phyloP scores from a whole-genome alignment of 306 rosid genomes.

The Sophora flavescens region DNA sequence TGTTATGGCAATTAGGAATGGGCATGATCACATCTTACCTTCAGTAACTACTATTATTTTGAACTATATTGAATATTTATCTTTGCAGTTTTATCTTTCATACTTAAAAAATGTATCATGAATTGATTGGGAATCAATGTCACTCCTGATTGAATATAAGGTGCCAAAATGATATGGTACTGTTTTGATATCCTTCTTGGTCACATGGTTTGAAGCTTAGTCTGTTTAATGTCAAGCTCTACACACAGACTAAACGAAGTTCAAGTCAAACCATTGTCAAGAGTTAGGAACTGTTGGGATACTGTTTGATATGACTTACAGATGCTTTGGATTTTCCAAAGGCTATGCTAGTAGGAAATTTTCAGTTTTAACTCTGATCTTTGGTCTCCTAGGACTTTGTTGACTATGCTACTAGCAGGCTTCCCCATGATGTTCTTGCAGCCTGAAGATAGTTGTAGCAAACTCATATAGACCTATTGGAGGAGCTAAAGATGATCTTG shows the following conservation, averaged over 20 bases:
- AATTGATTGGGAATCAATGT: conserved; percentile 8
- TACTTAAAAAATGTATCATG: conserved; percentile 15
- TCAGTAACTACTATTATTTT: conserved; percentile 3
- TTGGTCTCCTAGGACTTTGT: conserved; percentile 55
- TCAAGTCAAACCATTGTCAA: conserved; percentile 41
- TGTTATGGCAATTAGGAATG: conserved; percentile 19
- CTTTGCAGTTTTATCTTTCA: conserved; percentile 12
- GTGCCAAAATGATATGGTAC: conserved; percentile 29
- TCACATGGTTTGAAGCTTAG: conserved; percentile 32
- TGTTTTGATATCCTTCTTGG: conserved; percentile 32
- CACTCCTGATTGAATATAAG: conserved; percentile 26
- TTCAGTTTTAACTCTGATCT: conserved; percentile 45
- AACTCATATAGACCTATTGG: conserved; percentile 41
- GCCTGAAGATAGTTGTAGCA: conserved; percentile 46
- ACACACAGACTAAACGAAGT: conserved; percentile 31
- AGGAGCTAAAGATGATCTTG: conserved; percentile 52
- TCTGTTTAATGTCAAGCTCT: conserved; percentile 34
- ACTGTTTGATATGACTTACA: conserved; percentile 42
- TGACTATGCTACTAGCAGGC: conserved; percentile 50
- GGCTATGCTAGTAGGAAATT: conserved; percentile 37
- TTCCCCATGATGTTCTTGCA: conserved; percentile 40
- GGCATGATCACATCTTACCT: conserved; percentile 28
- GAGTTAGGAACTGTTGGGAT: conserved; percentile 41
- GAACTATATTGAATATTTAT: conserved; percentile 18
- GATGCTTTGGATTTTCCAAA: conserved; percentile 43